phyloP scores from a whole-genome alignment of 1,139 yeast species.

The Cylindricascospora bacillispora region DNA sequence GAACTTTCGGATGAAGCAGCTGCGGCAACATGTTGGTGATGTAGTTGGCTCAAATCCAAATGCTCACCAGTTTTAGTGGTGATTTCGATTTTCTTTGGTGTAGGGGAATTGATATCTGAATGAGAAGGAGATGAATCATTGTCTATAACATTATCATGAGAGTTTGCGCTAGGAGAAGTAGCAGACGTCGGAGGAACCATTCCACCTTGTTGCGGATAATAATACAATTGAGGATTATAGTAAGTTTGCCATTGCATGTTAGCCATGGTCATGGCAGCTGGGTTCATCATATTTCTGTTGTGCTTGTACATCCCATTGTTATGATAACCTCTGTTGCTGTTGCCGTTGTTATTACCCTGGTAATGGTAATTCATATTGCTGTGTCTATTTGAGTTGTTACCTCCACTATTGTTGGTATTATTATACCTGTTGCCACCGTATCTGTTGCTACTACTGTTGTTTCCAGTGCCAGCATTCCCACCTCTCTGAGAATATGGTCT shows the following conservation, averaged over 20 bases:
- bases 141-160: too few species aligned
- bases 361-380: not conserved
- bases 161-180: too few species aligned
- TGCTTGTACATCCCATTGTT: constrained; percentile 3
- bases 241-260: constrained; percentile 16
- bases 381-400: constrained; percentile 1
- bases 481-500: too few species aligned
- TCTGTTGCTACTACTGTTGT: constrained; percentile 3
- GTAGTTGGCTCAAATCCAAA: constrained; percentile 20
- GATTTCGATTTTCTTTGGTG: constrained; percentile 21
- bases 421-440: constrained; percentile 4
- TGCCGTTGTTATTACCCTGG: not conserved
- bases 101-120: constrained; percentile 9
- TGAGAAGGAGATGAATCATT: constrained; percentile 2
- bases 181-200: constrained; percentile 3
- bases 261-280: constrained; percentile 1
- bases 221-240: constrained; percentile 16
- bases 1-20: constrained; percentile 2
- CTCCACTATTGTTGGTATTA: constrained; percentile 3
- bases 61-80: constrained; percentile 25
- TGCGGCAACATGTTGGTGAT: constrained; percentile 9
- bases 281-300: constrained; percentile 3
- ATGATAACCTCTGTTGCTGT: constrained; percentile 1
- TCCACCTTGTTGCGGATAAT: constrained; percentile 5
- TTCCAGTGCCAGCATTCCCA: too few species aligned